These are phyloP conservation scores for Mycena sp. DNA, from an alignment of 1,284 basidiomycete species.

Conservation along the genomic window DNA sequence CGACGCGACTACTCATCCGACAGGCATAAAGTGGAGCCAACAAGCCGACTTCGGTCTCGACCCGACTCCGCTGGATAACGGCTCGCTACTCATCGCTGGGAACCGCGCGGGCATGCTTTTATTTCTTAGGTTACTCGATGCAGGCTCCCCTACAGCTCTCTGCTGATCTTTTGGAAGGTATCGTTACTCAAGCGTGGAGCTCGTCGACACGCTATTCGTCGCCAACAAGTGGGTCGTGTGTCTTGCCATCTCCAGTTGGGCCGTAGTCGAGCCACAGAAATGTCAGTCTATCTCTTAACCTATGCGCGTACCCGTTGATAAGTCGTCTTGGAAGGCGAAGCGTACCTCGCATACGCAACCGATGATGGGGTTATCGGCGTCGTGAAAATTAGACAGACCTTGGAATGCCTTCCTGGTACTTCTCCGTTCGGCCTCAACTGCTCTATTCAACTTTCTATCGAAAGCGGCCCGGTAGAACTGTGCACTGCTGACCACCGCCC, in stretches of 20 bases:
- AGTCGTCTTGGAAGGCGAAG: conserved; percentile 47
- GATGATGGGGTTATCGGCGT: conserved; percentile 66
- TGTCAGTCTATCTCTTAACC: neutral
- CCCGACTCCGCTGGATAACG: conserved; percentile 73
- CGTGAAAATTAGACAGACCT: conserved; percentile 61
- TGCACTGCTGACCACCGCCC: conserved; percentile 51
- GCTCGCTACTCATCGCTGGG: conserved; percentile 73
- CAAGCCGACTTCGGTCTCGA: conserved; percentile 63
- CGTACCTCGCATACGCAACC: conserved; percentile 65
- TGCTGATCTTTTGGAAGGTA: no score
- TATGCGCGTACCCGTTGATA: neutral
- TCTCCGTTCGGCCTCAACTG: conserved; percentile 45
- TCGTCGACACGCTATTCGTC: conserved; percentile 15
- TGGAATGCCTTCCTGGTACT: conserved; percentile 39
- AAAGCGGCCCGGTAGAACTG: conserved; percentile 41
- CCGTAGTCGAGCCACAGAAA: conserved; percentile 3
- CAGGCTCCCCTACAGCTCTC: no score
- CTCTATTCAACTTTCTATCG: conserved; percentile 45
- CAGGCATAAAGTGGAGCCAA: conserved; percentile 74
- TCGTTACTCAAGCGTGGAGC: conserved; percentile 21
- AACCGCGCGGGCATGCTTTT: conserved; percentile 70
- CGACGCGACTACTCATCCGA: neutral
- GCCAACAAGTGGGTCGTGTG: conserved; percentile 28
- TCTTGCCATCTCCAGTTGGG: conserved; percentile 30
- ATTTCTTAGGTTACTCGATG: conserved; percentile 73